Evolutionary conservation across 495 filamentous ascomycete species (phyloP), one percentile per base, ranked within the genome.

Genomic region (Bombardia bombarda): DNA sequence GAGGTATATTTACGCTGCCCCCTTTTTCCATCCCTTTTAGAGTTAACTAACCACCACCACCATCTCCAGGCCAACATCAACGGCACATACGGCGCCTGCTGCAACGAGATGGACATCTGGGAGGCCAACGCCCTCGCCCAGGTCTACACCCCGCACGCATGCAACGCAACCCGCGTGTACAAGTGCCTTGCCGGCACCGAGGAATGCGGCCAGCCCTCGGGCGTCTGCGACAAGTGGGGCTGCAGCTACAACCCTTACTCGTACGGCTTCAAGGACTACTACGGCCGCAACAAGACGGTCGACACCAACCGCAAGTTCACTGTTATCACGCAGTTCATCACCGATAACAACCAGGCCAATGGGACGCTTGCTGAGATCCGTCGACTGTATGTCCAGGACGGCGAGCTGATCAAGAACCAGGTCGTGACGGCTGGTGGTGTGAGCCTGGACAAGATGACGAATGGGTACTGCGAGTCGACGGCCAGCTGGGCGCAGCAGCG

Each of bases 41-140:
- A n/a, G 21, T 18, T 40, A 16, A 20, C 32, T 33, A 25, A 21
- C 6, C 24, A 40, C 36, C 22, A 36, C n/a, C 9, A 8, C 32
- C 9, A 38, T 32, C 7, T 6, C n/a, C 73, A 81, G 61, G 62
- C 74, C 7, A 81, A 81, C 42, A 46, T 60, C 31, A 72, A 75
- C 18, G 50, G 62, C 46, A 68, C 71, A 9, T 37, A 38, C 42
- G 80, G 80, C 40, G 71, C 80, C 22, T 86, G 82, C 76, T 86
- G 82, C 58, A 72, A 75, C 23, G 82, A 86, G 62, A 78, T 86
- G 72, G 82, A 85, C 57, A 68, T 86, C 50, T 82, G 78, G 76
- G 82, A 84, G 51, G 78, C 80, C 47, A 86, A 86, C 67, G 66
- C 65, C n/a, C 58, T 68, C 34, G 68, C 81, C 1, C 76, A 68